These are phyloP conservation scores for Solanum pennellii DNA, from an alignment of 257 asterid species.

Conservation along the genomic window DNA sequence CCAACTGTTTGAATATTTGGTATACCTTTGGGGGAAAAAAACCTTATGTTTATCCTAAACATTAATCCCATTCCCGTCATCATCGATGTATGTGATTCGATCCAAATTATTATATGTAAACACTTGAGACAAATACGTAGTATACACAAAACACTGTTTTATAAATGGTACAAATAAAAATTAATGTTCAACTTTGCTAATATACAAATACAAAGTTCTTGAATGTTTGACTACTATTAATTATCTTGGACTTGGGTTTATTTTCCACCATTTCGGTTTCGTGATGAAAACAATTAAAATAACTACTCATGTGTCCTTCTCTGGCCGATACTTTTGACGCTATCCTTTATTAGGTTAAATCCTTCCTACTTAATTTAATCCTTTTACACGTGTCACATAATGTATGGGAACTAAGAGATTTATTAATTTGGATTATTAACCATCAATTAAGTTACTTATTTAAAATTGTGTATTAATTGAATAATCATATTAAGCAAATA, in stretches of 20 bases:
- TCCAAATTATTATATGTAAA: not conserved
- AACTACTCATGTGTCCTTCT: not conserved
- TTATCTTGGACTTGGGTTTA: not conserved
- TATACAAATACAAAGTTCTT: not conserved
- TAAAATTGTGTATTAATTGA: no score
- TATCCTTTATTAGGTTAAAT: no score
- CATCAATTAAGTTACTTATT: no score
- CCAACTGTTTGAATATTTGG: not conserved
- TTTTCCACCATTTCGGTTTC: not conserved
- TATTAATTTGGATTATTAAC: accelerated
- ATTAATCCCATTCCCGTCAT: not conserved
- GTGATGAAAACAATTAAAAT: not conserved
- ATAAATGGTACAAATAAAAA: not conserved
- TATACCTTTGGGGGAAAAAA: not conserved
- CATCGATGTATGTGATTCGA: not conserved
- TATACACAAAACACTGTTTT: not conserved
- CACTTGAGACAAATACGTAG: not conserved
- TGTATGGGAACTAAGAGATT: no score
- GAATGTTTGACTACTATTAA: not conserved
- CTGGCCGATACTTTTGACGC: no score
- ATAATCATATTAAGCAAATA: no score
- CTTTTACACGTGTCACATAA: no score
- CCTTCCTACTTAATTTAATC: no score
- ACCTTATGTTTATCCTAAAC: not conserved
- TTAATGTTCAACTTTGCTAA: not conserved